Conservation (phyloP, 805 yeast genomes). For the Wickerhamomyces subpelliculosus region DNA sequence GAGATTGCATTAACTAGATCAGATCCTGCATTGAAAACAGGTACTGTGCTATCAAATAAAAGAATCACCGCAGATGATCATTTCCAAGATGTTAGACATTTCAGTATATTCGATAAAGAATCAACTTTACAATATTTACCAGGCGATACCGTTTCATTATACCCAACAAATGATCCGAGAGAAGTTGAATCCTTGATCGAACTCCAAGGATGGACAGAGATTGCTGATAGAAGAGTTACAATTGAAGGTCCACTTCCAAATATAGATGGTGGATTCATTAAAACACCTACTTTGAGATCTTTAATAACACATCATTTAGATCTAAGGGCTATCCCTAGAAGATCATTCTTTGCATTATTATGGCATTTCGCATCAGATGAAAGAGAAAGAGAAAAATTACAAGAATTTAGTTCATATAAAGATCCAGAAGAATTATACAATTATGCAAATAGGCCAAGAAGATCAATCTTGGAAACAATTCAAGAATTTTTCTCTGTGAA, state of each 20-base stretch:
- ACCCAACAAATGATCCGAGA: conserved; percentile 60
- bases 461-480: conserved; percentile 79
- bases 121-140: conserved; percentile 41
- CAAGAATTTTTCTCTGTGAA: conserved; percentile 71
- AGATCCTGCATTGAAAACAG: conserved; percentile 24
- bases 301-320: conserved; percentile 78
- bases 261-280: conserved; percentile 56
- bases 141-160: conserved; percentile 77
- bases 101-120: conserved; percentile 34
- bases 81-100: conserved; percentile 82
- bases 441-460: conserved; percentile 88
- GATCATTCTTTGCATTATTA: conserved; percentile 68
- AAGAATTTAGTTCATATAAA: conserved; percentile 64
- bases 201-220: conserved; percentile 64
- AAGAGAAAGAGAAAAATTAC: conserved; percentile 68
- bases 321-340: conserved; percentile 71
- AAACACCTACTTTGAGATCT: conserved; percentile 60
- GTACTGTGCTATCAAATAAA: conserved; percentile 40
- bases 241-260: conserved; percentile 18
- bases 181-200: conserved; percentile 61
- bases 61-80: conserved; percentile 68
- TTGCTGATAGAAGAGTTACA: conserved; percentile 55
- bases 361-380: conserved; percentile 74
- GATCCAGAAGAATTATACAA: conserved; percentile 79
- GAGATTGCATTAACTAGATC: conserved; percentile 26